Evolutionary conservation across 2,329 filamentous ascomycete species (phyloP).

Genomic region (Pseudogymnoascus sp.): DNA sequence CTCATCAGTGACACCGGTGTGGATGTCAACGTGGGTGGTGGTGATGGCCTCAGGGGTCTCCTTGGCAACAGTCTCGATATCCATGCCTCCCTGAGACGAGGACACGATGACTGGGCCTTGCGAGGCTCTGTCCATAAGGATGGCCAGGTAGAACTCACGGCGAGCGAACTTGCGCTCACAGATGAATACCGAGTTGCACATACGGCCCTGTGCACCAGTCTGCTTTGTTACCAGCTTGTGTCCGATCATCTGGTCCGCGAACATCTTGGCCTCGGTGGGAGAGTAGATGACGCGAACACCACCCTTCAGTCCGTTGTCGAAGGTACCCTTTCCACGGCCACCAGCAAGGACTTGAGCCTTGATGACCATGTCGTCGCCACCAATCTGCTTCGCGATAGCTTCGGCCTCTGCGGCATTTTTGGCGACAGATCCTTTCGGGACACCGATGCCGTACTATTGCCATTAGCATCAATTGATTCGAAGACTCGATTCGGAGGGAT

Average conservation of each 20-base stretch:
- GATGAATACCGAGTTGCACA: slow-evolving; percentile 97
- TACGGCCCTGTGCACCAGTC: slow-evolving; percentile 84
- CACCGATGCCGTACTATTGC: slow-evolving; percentile 83
- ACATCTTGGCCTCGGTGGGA: slow-evolving; percentile 90
- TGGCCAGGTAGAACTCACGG: slow-evolving; percentile 96
- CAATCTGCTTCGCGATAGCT: slow-evolving; percentile 80
- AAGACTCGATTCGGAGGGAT: neutral
- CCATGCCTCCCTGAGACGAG: slow-evolving; percentile 97
- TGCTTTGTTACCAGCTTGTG: slow-evolving; percentile 99
- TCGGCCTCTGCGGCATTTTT: slow-evolving; percentile 80
- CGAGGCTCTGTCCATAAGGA: slow-evolving; percentile 92
- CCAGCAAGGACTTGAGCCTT: slow-evolving; percentile 98
- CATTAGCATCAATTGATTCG: slow-evolving; percentile 22
- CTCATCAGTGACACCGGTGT: slow-evolving; percentile 89
- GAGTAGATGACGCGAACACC: slow-evolving; percentile 99
- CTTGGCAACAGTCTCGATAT: slow-evolving; percentile 97
- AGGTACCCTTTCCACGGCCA: slow-evolving; percentile 93
- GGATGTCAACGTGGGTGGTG: slow-evolving; percentile 90
- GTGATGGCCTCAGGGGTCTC: slow-evolving; percentile 93
- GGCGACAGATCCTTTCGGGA: slow-evolving; percentile 84
- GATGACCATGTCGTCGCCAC: slow-evolving; percentile 96
- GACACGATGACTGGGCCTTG: slow-evolving; percentile 94
- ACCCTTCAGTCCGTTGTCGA: slow-evolving; percentile 98
- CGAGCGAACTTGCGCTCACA: slow-evolving; percentile 99
- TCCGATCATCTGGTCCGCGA: slow-evolving; percentile 98